Evolutionary conservation across 768 basidiomycete genomes (phyloP), one percentile per base, ranked within the genome.

Genomic region (Russula brevipes): DNA sequence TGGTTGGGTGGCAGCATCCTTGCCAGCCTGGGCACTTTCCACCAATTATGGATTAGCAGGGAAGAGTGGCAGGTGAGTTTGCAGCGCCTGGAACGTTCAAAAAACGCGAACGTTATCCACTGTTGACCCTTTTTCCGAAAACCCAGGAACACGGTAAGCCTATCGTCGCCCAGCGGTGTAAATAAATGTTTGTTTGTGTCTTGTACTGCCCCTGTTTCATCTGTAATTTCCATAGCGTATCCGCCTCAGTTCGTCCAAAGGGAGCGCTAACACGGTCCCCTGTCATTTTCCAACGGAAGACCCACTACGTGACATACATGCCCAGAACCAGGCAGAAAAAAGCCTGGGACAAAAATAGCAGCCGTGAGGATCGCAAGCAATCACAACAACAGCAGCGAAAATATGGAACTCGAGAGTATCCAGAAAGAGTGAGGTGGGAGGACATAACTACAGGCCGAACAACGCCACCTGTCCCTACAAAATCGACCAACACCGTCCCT

Each of bases 1-100:
- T 99, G 97, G 97, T 77, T 99, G 7, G 97, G 97, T 11, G 97
- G 96, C 35, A 94, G 91, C 67, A 96, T 98, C 69, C 79, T 98
- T 52, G 95, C 90, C 1, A 94, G 91, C 71, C 76, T 98, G 70
- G 97, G 97, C 30, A 98, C 95, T 16, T 99, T 98, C 82, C 97
- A 99, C 72, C 96, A 96, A 69, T 78, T 95, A 54, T 95, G 94
- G 94, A 94, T 96, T 71, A 93, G 91, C 74, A 85, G 80, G 70
- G 93, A 94, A 73, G 94, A 96, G 70, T 95, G 91, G 88, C 85
- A 91, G 83, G 92, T 91, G 63, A 47, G 85, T 73, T 52, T 60
- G 24, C 16, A 17, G 38, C 30, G 24, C 63, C 14, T 54, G 63
- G 42, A 31, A 24, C 33, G 54, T 9, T 8, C 39, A 17, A 24